A percentile compares a stretch with the other conserved stretches of the same genome.
Conservation (phyloP, 306 rosid species). For the Rubus parviflorus region DNA sequence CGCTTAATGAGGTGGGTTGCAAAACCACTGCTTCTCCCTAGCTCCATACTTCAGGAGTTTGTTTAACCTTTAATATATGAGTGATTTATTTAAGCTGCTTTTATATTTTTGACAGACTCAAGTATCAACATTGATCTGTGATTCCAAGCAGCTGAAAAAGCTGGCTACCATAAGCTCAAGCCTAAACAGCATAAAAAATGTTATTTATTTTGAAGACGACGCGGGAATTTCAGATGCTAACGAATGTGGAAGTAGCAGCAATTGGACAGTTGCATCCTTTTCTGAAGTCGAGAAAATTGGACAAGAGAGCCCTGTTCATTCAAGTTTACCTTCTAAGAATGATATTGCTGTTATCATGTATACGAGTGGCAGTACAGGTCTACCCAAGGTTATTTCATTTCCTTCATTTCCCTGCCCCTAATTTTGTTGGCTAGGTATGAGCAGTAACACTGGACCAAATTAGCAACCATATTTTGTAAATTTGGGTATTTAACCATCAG, state of each 20-base stretch:
- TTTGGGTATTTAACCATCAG: no score
- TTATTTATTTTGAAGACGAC: constrained; percentile 76
- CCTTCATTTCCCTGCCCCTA: constrained; percentile 15
- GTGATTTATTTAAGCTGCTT: constrained; percentile 27
- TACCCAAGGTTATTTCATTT: constrained; percentile 64
- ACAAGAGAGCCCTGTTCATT: constrained; percentile 45
- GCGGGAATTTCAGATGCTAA: constrained; percentile 40
- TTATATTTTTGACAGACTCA: constrained; percentile 59
- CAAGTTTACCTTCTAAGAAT: constrained; percentile 76
- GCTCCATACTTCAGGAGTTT: constrained; percentile 15
- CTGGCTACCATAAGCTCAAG: constrained; percentile 61
- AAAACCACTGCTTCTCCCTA: constrained; percentile 23
- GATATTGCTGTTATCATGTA: constrained; percentile 75
- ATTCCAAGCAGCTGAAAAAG: constrained; percentile 71
- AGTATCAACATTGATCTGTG: constrained; percentile 71
- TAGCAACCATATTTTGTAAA: no score
- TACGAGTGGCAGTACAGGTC: constrained; percentile 93
- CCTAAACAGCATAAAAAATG: constrained; percentile 49
- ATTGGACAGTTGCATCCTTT: constrained; percentile 57
- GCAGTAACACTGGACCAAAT: no score
- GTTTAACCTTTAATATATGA: constrained; percentile 1
- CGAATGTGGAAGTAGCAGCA: constrained; percentile 36
- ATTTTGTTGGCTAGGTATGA: no score
- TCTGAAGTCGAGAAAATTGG: constrained; percentile 83
- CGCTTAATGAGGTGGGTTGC: constrained; percentile 81